Evolutionary conservation across 2,329 filamentous ascomycete genomes (phyloP).

Genomic region (Arthrobotrys entomopaga): DNA sequence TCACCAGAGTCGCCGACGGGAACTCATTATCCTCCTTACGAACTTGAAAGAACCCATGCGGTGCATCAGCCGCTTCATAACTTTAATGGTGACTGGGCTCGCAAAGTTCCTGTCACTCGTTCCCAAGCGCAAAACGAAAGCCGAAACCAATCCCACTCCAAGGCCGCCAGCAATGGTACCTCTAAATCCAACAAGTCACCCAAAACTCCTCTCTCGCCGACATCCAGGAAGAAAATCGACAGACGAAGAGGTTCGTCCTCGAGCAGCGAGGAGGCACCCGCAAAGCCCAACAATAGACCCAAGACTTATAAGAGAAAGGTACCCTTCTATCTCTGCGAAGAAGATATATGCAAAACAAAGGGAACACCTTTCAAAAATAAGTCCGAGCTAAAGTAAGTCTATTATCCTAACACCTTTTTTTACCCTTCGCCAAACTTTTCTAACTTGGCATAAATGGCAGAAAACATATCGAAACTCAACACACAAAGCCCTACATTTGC

Average conservation of each 20-base stretch:
- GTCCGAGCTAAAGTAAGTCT: conserved; percentile 52
- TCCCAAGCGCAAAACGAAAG: conserved; percentile 39
- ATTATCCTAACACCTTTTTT: too few species aligned
- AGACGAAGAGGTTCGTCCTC: conserved; percentile 34
- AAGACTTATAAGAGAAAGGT: conserved; percentile 53
- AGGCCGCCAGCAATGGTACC: not conserved
- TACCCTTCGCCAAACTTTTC: not conserved
- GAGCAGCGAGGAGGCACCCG: conserved; percentile 34
- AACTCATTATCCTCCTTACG: conserved; percentile 20
- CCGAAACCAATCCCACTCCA: conserved; percentile 33
- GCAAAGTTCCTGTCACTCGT: conserved; percentile 44
- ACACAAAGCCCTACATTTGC: conserved; percentile 76
- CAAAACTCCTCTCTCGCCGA: conserved; percentile 35
- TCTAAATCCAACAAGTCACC: conserved; percentile 18
- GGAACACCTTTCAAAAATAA: conserved; percentile 32
- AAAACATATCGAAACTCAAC: conserved; percentile 72
- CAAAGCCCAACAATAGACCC: conserved; percentile 30
- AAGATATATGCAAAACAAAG: conserved; percentile 24
- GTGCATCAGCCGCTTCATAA: conserved; percentile 1
- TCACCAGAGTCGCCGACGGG: conserved; percentile 25
- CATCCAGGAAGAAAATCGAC: conserved; percentile 19
- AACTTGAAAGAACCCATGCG: not conserved
- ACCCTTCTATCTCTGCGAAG: conserved; percentile 37
- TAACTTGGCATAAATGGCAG: conserved; percentile 41
- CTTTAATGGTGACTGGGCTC: conserved; percentile 13